A percentile compares a stretch with the other conserved stretches of the same genome.
These are phyloP conservation scores for Diacronema lutheri DNA, from an alignment of 78 protist species.

Conservation along the genomic window DNA sequence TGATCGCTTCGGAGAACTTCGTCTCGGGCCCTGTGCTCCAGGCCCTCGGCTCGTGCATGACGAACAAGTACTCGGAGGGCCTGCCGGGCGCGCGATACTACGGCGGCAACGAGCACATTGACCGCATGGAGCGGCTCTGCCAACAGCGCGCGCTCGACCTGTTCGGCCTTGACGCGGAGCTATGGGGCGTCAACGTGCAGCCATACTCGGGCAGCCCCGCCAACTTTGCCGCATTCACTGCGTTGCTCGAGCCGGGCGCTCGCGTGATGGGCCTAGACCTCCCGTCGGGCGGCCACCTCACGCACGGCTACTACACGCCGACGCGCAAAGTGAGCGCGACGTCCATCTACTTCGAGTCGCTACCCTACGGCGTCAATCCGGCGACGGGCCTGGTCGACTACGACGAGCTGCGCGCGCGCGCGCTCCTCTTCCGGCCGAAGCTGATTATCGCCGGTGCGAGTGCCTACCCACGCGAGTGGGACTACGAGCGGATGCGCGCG, in stretches of 20 bases:
- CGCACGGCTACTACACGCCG: slow-evolving; percentile 71
- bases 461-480: slow-evolving; percentile 79
- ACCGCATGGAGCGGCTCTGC: slow-evolving; percentile 67
- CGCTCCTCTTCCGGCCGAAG: slow-evolving; percentile 76
- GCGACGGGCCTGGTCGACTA: slow-evolving; percentile 78
- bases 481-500: slow-evolving; percentile 58
- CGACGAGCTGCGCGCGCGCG: slow-evolving; percentile 57
- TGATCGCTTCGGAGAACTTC: slow-evolving; percentile 93
- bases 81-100: slow-evolving; percentile 79
- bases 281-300: slow-evolving; percentile 75
- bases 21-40: slow-evolving; percentile 94
- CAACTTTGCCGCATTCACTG: slow-evolving; percentile 76
- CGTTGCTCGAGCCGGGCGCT: slow-evolving; percentile 75
- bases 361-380: slow-evolving; percentile 71
- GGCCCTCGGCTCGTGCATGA: slow-evolving; percentile 91
- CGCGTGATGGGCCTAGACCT: slow-evolving; percentile 89
- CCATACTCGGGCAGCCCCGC: slow-evolving; percentile 79
- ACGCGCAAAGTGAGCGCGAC: slow-evolving; percentile 58
- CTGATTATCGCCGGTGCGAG: slow-evolving; percentile 87
- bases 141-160: slow-evolving; percentile 77
- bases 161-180: slow-evolving; percentile 57
- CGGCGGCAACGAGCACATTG: slow-evolving; percentile 76
- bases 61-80: slow-evolving; percentile 99
- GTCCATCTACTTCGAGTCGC: slow-evolving; percentile 73
- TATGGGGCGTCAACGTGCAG: slow-evolving; percentile 93